Conservation (phyloP, 495 filamentous ascomycete genomes). For the Letharia columbiana region DNA sequence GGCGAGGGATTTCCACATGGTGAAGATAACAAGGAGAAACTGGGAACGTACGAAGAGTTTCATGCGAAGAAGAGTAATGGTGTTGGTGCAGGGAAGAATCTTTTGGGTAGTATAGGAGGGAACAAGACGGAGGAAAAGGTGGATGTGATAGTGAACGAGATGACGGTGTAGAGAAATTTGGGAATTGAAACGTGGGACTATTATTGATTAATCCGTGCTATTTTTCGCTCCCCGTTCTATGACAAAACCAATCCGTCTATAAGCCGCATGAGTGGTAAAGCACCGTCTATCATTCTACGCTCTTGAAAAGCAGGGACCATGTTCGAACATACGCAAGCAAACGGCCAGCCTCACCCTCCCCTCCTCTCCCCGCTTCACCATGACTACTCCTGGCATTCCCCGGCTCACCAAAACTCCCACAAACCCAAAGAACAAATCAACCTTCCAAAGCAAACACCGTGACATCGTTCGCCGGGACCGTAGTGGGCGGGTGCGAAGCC, state of each 20-base stretch:
- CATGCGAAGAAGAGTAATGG: not conserved
- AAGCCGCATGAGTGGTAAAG: not conserved
- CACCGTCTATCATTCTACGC: not conserved
- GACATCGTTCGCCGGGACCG: no score
- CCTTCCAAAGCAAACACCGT: no score
- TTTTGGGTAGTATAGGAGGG: not conserved
- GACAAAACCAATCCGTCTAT: not conserved
- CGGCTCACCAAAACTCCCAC: no score
- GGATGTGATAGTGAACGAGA: not conserved
- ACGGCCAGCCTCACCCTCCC: not conserved
- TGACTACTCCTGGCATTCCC: no score
- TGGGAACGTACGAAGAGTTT: not conserved
- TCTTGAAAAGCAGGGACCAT: not conserved
- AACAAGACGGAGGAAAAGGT: not conserved
- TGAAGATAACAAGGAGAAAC: not conserved
- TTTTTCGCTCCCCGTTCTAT: not conserved
- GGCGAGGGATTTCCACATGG: not conserved
- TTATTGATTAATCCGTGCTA: not conserved
- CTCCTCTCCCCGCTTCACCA: no score
- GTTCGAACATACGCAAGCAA: not conserved
- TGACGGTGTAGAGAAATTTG: not conserved
- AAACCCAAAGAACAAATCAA: no score
- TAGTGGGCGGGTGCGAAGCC: no score
- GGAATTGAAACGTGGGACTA: not conserved
- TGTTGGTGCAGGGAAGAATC: not conserved